Evolutionary conservation across 345 rosid species (phyloP), one percentile per base, ranked within the genome.

Genomic region (Moricandia arvensis): DNA sequence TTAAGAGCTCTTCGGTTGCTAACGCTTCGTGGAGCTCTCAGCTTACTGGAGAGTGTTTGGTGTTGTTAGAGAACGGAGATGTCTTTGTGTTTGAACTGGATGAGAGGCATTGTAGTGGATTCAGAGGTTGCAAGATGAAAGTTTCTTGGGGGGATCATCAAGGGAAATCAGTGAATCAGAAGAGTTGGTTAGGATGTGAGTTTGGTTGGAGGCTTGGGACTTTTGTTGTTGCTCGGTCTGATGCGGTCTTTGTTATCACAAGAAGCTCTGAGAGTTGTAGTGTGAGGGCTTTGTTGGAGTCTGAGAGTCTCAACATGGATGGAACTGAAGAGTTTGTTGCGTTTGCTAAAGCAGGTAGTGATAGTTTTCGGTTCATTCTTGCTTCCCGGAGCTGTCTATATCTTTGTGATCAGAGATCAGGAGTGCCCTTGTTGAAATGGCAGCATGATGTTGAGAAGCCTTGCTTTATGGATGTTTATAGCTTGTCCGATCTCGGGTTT

Each of bases 131-230:
- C 30, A 83, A 58, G 63, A 4, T 88, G 82, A 80, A 67, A 67
- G 89, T 85, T 43, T 47, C 71, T 0, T 86, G 87, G 89, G 80
- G 80, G 16, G 79, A 72, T 69, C 53, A 70, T 67, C 58, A 64
- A 4, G 66, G 30, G 27, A 21, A 21, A 21, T 21, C 24, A 21
- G 24, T 21, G 24, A 21, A 21, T 21, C 24, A 21, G 24, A 71
- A 69, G 68, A 82, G 77, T 59, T 91, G 93, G 93, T 62, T 89
- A 74, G 91, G 87, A 18, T 83, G 88, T 75, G 87, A 88, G 57
- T 86, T 86, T 78, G 82, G 90, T 73, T 86, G 87, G 91, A 86
- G 86, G 61, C 81, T 87, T n/a, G 84, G 87, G 74, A 35, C 75
- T 29, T 76, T 84, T 62, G 77, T 91, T 21, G 79, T 83, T 72